Conservation (phyloP, 2,329 filamentous ascomycete species). For the Penicillium sp. region DNA sequence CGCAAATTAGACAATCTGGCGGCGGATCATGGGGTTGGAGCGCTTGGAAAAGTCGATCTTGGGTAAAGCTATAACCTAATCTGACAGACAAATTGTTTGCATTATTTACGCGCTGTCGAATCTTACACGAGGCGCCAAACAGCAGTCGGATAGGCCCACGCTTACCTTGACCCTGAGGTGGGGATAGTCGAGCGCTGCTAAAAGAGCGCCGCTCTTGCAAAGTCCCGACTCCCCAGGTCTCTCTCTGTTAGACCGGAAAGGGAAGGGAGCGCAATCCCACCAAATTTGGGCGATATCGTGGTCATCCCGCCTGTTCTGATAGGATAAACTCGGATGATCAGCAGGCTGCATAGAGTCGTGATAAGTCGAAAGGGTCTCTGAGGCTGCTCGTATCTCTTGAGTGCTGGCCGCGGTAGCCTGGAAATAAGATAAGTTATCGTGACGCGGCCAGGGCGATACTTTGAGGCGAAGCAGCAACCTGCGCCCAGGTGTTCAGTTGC, state of each 20-base stretch:
- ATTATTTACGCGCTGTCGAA: background rate
- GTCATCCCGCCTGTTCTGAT: constrained; percentile 19
- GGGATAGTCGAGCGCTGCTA: background rate
- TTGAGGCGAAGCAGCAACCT: background rate
- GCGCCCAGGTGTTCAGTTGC: constrained; percentile 5
- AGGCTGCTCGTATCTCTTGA: background rate
- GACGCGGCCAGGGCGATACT: background rate
- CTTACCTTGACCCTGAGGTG: background rate
- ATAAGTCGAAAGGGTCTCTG: background rate
- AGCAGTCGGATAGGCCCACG: background rate
- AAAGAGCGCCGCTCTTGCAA: background rate
- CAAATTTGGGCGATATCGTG: constrained; percentile 23
- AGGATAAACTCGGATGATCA: constrained; percentile 28
- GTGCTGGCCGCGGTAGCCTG: constrained; percentile 6
- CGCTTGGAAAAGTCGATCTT: background rate
- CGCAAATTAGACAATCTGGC: constrained; percentile 8
- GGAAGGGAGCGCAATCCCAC: constrained; percentile 16
- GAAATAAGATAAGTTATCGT: constrained; percentile 4
- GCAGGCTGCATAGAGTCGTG: constrained; percentile 18
- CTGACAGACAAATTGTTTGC: background rate
- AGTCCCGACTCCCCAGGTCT: background rate
- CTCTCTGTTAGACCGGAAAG: constrained; percentile 4
- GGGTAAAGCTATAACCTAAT: background rate
- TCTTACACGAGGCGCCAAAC: background rate
- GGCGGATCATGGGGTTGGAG: constrained; percentile 4